Base-by-base conservation (phyloP, 2,329 filamentous ascomycete species). In the Pyrenochaeta sp. region DNA sequence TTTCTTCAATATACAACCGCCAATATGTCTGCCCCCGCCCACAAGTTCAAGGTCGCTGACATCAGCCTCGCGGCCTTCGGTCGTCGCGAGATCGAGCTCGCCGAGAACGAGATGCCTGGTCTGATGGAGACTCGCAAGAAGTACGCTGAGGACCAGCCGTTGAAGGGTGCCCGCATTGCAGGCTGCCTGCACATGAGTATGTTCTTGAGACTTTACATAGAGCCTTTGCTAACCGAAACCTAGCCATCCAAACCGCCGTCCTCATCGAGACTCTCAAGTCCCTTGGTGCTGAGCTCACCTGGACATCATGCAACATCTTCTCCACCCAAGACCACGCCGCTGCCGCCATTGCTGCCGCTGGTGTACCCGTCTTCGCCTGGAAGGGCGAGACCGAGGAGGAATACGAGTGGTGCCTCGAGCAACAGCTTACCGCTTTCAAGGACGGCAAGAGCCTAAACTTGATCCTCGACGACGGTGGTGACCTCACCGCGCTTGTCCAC, bases 251-350 rank as follows among this genome's bases (percentile, higher is more conserved):
- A 86, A 99, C 95, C 66, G 95, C 95, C 72, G 95, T 99, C 76
- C 89, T 99, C 75, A 99, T 99, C 81, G 95, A 99, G 89, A 99
- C 95, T 67, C 89, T 99, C 77, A 90, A 86, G 74, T 84, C 89
- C 69, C 92, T 99, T 74, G 95, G 95, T 83, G 95, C 95, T 74
- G 95, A 98, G 87, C 90, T 98, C 73, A 99, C 95, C 77, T 98
- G 95, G 95, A 90, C 94, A 59, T 95, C 90, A 72, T 99, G 95
- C 90, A 98, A 99, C 88, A 98, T 99, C 82, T 99, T 97, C 90
- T 95, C 90, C 79, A 98, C 94, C 72, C 94, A 97, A 82, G 95
- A 98, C 83, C 94, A 98, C 83, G 95, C 95, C 73, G 95, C 95
- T 49, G 93, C 95, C 67, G 95, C 95, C 79, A 97, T 99, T 82